phyloP scores from a whole-genome alignment of 108 stramenopile species.

The Schizochytrium sp. region DNA sequence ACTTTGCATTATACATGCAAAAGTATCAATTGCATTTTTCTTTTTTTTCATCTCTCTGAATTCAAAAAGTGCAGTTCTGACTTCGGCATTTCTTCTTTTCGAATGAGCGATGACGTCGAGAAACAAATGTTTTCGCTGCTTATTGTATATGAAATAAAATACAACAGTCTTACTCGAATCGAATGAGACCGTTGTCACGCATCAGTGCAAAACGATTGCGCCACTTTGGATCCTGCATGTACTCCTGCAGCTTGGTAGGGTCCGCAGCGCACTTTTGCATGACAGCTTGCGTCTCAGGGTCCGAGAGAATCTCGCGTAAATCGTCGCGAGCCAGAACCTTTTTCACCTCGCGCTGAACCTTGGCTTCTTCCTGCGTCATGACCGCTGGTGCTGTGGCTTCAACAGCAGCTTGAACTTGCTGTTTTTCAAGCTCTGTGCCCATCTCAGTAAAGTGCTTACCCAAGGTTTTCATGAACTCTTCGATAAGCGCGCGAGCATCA shows the following conservation, averaged over 20 bases:
- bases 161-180: neutral
- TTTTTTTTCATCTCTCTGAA: no score
- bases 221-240: neutral
- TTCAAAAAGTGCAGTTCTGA: no score
- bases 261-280: neutral
- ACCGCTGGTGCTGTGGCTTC: neutral
- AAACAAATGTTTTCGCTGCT: no score
- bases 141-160: no score
- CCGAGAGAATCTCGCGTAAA: neutral
- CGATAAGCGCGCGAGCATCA: neutral
- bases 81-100: no score
- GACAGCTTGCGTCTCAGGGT: neutral
- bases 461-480: neutral
- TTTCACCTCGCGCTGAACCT: neutral
- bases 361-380: constrained; percentile 4
- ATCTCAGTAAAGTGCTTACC: neutral
- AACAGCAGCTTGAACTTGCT: neutral
- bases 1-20: no score
- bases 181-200: neutral
- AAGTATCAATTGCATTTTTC: no score
- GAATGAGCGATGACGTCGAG: no score
- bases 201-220: neutral
- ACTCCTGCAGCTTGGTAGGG: neutral
- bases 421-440: neutral
- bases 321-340: neutral